Base-by-base conservation (phyloP, 164 flowering plant genomes). In the Vitis labrusca region DNA sequence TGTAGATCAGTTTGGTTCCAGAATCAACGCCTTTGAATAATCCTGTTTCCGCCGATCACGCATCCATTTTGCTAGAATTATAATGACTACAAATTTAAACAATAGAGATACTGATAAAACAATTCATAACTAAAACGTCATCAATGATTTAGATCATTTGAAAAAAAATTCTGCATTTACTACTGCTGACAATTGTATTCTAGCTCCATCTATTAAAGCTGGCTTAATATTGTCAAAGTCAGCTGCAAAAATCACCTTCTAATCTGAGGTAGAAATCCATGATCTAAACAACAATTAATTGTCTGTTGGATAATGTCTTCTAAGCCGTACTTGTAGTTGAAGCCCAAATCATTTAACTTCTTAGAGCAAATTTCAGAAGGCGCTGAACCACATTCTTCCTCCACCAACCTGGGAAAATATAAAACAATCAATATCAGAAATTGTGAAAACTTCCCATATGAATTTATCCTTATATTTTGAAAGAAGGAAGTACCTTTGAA, bases 311-410 rank as follows among this genome's bases (percentile, higher is more conserved):
- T 74, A 37, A 85, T 77, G 16, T 86, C 91, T 65, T 70, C 74
- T 12, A 86, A 8, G 1, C 82, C 80, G 79, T 82, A 77, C 79
- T 82, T 82, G 85, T 75, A 88, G 30, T 23, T 66, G 51, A 88
- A 91, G 7, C 92, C 94, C 83, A 89, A 70, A 56, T 83, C 87
- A 76, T 61, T 76, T 54, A 91, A 69, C 74, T 83, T 89, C 77
- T 84, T 84, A 6, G 94, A 88, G 27, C 87, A 88, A 10, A 89
- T 81, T 71, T 75, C 74, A 17, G 81, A 50, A 9, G 89, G 92
- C 53, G 67, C 48, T 32, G 77, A 60, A 37, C 66, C 61, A 15
- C 19, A 19, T 17, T 80, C 79, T 9, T 71, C 75, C 60, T 67
- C 71, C 10, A 14, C 62, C 49, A 62, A 61, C 78, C 95, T 90